Conservation (phyloP, 345 rosid species). For the Eucalyptus tenuipes region DNA sequence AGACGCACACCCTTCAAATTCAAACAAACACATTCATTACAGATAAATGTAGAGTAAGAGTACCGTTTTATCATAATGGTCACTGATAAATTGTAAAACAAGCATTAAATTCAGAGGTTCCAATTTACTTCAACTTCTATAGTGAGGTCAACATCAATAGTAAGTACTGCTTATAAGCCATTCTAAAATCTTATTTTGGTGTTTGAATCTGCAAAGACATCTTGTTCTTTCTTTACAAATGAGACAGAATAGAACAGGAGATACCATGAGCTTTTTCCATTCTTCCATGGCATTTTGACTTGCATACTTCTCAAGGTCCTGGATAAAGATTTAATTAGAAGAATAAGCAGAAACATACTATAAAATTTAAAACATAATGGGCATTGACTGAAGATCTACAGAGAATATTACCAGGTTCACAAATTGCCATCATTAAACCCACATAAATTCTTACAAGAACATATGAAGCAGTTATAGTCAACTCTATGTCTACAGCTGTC, state of each 20-base stretch:
- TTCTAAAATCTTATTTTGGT: not conserved
- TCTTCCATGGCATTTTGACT: slow-evolving; percentile 65
- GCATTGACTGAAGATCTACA: not conserved
- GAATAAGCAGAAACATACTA: not conserved
- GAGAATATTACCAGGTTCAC: not conserved
- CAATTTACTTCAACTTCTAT: not conserved
- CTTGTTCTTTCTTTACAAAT: not conserved
- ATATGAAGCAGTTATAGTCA: not conserved
- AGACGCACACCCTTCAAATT: not conserved
- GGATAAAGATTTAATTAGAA: not conserved
- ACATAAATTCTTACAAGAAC: not conserved
- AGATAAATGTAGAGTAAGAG: not conserved
- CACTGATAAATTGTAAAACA: not conserved
- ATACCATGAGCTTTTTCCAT: slow-evolving; percentile 82
- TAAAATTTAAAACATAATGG: not conserved
- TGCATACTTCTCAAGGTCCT: slow-evolving; percentile 87
- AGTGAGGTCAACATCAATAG: not conserved
- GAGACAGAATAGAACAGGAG: not conserved
- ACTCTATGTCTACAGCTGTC: not conserved
- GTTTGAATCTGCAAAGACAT: not conserved
- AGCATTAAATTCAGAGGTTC: not conserved
- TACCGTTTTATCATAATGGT: not conserved
- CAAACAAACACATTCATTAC: not conserved
- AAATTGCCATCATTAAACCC: not conserved
- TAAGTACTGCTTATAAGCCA: not conserved